Percentiles rank a stretch among this genome's conserved stretches.
Evolutionary conservation across 257 asterid species (phyloP).

Genomic region (Prunella vulgaris): DNA sequence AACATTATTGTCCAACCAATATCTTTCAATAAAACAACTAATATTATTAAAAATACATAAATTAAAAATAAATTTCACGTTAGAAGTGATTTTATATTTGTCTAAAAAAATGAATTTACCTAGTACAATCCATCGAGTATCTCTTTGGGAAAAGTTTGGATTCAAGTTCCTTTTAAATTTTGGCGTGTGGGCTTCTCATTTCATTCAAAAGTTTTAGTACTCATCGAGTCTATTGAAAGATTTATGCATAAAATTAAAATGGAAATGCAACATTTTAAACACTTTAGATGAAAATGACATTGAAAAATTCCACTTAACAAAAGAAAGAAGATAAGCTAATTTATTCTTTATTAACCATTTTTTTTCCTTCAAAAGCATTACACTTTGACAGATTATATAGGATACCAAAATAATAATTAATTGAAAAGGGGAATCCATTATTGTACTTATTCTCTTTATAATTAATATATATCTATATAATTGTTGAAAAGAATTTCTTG

Average conservation of each 20-base stretch:
- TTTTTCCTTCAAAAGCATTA: not conserved
- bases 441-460: constrained; percentile 14
- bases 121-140: not conserved
- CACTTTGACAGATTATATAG: not conserved
- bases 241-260: too few species aligned
- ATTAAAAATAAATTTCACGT: too few species aligned
- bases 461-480: not conserved
- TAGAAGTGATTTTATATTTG: too few species aligned
- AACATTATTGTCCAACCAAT: too few species aligned
- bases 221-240: too few species aligned
- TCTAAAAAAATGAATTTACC: not conserved
- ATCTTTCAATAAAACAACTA: too few species aligned
- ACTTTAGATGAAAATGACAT: constrained; percentile 12
- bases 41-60: too few species aligned
- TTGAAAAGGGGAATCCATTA: constrained; percentile 11
- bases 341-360: not conserved
- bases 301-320: constrained; percentile 14
- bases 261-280: too few species aligned
- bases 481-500: too few species aligned
- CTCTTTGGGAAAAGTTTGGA: not conserved
- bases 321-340: constrained; percentile 23
- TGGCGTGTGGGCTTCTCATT: not conserved
- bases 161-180: not conserved
- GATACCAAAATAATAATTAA: constrained; percentile 15
- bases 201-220: not conserved